Base-by-base conservation (phyloP, 495 filamentous ascomycete species). In the Platismatia glauca region DNA sequence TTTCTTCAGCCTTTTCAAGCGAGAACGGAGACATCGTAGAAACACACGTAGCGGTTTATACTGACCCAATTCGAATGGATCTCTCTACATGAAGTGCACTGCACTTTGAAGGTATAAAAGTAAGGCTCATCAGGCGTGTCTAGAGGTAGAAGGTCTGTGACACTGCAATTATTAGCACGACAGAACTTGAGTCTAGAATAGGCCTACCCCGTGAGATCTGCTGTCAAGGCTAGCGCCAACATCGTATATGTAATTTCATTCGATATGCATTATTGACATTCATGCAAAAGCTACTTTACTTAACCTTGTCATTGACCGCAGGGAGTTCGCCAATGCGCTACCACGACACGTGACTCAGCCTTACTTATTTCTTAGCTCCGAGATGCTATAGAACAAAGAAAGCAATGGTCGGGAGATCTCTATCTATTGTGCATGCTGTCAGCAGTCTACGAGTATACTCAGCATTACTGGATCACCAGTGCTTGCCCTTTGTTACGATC, bases 61-160 rank as follows among this genome's bases (percentile, higher is more conserved):
- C 82, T 87, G 46, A 99, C 84, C 74, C 82, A 86, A 69, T 97
- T 99, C 5, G 88, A 84, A 72, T 99, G 95, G 1, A 76, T 84
- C 76, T 99, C 94, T 57, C 89, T 83, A 73, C 94, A 99, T 31
- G 91, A 95, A 15, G 88, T 95, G 74, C 94, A 99, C 78, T 96
- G 88, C 48, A 99, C 93, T 69, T 87, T 90, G 83, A 99, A 97
- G 55, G 88, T 96, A 78, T 95, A 99, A 78, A 84, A 94, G 76
- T 95, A 97, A 0, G 90, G 90, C 59, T 80, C 82, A 8, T 88
- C 88, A 57, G 81, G 76, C 4, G 86, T 89, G 73, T 99, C 94
- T 64, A 86, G 77, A 1, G 94, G 95, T 59, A 83, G 85, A 58
- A 99, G 86, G 64, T 90, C 85, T 57, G 91, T 96, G 24, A 99